phyloP scores from a whole-genome alignment of 768 basidiomycete genomes.

The Mycena filopes region DNA sequence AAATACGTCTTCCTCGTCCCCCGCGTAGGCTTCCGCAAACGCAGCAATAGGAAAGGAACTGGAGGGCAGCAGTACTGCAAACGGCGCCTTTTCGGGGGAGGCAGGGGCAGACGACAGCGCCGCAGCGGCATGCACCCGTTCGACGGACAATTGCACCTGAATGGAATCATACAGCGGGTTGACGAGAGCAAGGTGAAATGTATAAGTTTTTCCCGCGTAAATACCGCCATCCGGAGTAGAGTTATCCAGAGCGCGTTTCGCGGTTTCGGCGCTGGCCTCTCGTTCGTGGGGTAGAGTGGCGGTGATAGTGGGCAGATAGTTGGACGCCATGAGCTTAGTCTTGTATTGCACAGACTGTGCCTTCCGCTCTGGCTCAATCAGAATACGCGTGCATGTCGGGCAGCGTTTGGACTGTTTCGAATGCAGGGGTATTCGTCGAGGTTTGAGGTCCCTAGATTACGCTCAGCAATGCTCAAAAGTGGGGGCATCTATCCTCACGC shows the following conservation, averaged over 20 bases:
- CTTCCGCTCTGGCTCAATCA: slow-evolving; percentile 98
- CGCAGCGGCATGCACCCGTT: slow-evolving; percentile 67
- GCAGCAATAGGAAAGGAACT: slow-evolving; percentile 85
- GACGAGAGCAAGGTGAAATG: slow-evolving; percentile 90
- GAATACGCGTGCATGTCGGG: slow-evolving; percentile 91
- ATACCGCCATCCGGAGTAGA: slow-evolving; percentile 55
- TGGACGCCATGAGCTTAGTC: slow-evolving; percentile 96
- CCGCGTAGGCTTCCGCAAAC: slow-evolving; percentile 95
- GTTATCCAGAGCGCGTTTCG: slow-evolving; percentile 54
- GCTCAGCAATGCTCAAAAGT: slow-evolving; percentile 22
- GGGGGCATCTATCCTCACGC: slow-evolving; percentile 56
- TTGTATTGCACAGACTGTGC: slow-evolving; percentile 94
- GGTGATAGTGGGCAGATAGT: slow-evolving; percentile 90
- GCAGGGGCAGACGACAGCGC: slow-evolving; percentile 47
- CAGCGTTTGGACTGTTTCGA: slow-evolving; percentile 97
- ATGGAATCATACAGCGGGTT: slow-evolving; percentile 98
- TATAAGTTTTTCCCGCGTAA: slow-evolving; percentile 83
- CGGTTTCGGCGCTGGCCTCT: slow-evolving; percentile 52
- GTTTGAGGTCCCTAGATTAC: slow-evolving; percentile 76
- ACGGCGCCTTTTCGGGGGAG: slow-evolving; percentile 70
- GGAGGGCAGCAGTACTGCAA: slow-evolving; percentile 83
- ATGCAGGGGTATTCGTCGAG: slow-evolving; percentile 90
- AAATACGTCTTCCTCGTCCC: slow-evolving; percentile 94
- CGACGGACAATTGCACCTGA: slow-evolving; percentile 86
- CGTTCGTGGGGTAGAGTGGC: slow-evolving; percentile 72